phyloP scores from a whole-genome alignment of 169 alveolate species.

The Eimeria acervulina region DNA sequence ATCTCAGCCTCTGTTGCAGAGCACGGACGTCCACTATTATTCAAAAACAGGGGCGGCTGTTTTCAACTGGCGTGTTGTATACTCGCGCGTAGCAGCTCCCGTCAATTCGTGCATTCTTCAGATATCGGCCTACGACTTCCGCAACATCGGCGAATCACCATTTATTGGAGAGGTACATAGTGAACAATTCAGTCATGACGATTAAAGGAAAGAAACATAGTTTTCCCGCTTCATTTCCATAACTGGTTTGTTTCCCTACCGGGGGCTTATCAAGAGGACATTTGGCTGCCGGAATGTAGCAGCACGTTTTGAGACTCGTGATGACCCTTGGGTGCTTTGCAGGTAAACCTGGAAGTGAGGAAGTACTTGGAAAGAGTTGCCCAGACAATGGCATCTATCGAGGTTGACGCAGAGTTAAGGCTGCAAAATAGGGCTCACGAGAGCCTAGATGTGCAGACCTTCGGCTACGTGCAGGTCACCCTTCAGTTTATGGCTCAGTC shows the following conservation, averaged over 20 bases:
- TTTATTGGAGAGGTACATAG: slow-evolving; percentile 93
- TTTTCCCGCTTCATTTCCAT: background rate
- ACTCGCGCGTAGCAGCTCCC: slow-evolving; percentile 92
- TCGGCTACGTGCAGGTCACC: slow-evolving; percentile 93
- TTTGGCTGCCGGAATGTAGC: background rate
- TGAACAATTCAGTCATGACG: background rate
- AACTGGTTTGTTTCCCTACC: background rate
- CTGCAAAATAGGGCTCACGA: slow-evolving; percentile 87
- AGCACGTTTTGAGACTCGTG: background rate
- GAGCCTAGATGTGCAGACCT: slow-evolving; percentile 82
- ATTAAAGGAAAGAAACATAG: background rate
- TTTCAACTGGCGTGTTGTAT: slow-evolving; percentile 96
- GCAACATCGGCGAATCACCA: slow-evolving; percentile 92
- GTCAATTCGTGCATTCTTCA: slow-evolving; percentile 94
- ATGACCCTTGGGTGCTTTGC: background rate
- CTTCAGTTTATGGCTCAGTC: slow-evolving; percentile 95
- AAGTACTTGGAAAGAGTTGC: slow-evolving; percentile 92
- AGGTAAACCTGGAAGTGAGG: slow-evolving; percentile 90
- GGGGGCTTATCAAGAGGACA: background rate
- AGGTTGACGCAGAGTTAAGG: slow-evolving; percentile 92
- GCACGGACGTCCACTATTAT: slow-evolving; percentile 95
- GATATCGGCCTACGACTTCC: slow-evolving; percentile 92
- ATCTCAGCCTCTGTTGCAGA: slow-evolving; percentile 88
- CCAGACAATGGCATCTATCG: slow-evolving; percentile 88
- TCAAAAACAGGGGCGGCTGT: slow-evolving; percentile 93